Evolutionary conservation across 2,329 filamentous ascomycete genomes (phyloP), one percentile per base, ranked within the genome.

Genomic region (Colletotrichum gigasporum): DNA sequence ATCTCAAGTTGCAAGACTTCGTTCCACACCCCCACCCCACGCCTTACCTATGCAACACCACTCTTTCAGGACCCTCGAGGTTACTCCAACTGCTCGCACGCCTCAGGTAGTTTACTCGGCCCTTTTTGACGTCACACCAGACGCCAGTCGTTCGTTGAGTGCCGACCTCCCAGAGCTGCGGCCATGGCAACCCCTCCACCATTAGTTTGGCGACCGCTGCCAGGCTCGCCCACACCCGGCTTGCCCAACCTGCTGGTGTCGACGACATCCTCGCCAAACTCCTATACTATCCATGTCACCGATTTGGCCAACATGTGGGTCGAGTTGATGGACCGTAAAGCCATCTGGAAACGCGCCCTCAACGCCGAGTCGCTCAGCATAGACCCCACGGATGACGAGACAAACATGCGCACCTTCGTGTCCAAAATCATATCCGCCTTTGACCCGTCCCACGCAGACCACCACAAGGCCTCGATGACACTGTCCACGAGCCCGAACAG

Each of bases 261-360:
- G 65, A 80, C 85, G 18, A 71, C 75, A 26, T 88, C 91, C 70
- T 78, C 78, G 5, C 53, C 79, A 14, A 76, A 82, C 20, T 84
- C 87, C 10, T 94, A 94, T 77, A 83, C 79, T 2, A 74, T 94
- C 26, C 83, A 87, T 62, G 73, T 95, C 37, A 93, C 91, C 2
- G 92, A 95, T 72, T 82, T 94, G 63, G 88, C 85, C 72, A 85
- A 89, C 68, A 79, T 94, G n/a, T 96, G 92, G 92, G 78, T 80
- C 24, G 91, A 94, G 76, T 81, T 75, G 8, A 77, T 94, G 20
- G 84, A 88, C 59, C 80, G 87, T 20, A 81, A 80, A n/a, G 82
- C 80, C 10, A 90, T 95, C 60, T 83, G 89, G 58, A 78, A 82
- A 63, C 86, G 90, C 63, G 90, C 87, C 28, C 81, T 86, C 59